Evolutionary conservation across 2,329 filamentous ascomycete genomes (phyloP).

Genomic region (Furcasterigmium furcatum): DNA sequence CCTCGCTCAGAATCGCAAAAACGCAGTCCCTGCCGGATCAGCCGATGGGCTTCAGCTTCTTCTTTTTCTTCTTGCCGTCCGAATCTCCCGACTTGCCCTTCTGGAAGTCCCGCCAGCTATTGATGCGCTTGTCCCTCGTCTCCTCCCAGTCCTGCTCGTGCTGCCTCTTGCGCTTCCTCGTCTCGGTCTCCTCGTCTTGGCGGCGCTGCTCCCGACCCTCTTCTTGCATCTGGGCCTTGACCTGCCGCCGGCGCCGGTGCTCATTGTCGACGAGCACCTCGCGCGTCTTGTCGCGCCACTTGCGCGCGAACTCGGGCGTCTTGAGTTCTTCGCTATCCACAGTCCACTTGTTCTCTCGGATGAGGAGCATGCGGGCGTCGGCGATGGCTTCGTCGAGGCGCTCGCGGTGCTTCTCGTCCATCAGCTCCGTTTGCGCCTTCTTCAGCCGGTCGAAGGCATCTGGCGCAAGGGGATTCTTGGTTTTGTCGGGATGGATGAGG

Average conservation of each 20-base stretch:
- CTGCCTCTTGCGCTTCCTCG: conserved; percentile 80
- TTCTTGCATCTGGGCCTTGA: conserved; percentile 94
- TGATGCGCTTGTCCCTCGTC: conserved; percentile 85
- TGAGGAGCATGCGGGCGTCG: conserved; percentile 90
- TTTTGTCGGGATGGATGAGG: conserved; percentile 98
- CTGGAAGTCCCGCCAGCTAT: conserved; percentile 89
- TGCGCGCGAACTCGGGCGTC: conserved; percentile 75
- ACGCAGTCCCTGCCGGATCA: too few species aligned
- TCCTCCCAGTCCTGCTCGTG: conserved; percentile 95
- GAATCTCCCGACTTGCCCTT: conserved; percentile 60
- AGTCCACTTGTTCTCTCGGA: conserved; percentile 92
- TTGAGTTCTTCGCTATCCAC: conserved; percentile 84
- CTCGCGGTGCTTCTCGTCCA: conserved; percentile 89
- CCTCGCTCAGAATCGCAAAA: too few species aligned
- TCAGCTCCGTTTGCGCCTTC: conserved; percentile 85
- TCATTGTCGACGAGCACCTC: conserved; percentile 93
- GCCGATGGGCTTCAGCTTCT: conserved; percentile 62
- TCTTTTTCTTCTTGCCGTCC: conserved; percentile 60
- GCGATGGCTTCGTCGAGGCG: conserved; percentile 92
- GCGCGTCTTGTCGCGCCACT: conserved; percentile 88
- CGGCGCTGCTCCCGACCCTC: conserved; percentile 86
- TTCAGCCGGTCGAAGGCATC: conserved; percentile 96
- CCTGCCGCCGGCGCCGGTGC: conserved; percentile 74
- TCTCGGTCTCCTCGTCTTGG: conserved; percentile 80
- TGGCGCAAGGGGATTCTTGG: conserved; percentile 82